Conservation (phyloP, 2,329 filamentous ascomycete species). For the Talaromyces sp. region DNA sequence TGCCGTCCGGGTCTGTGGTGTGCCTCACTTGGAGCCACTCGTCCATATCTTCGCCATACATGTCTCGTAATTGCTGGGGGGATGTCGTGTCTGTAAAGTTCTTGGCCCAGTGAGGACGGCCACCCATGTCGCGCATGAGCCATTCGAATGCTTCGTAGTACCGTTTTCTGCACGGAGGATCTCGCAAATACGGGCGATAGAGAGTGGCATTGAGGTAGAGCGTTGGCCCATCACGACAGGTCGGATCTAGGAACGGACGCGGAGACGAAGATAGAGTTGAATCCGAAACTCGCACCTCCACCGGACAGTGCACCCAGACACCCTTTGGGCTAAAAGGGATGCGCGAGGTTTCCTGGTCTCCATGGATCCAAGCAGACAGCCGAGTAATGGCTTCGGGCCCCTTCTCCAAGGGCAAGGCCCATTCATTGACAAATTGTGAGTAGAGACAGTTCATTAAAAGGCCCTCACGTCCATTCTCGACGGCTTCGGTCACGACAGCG, state of each 20-base stretch:
- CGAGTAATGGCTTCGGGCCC: constrained; percentile 82
- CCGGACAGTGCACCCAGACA: constrained; percentile 79
- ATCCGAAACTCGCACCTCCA: constrained; percentile 83
- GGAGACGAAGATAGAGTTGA: constrained; percentile 48
- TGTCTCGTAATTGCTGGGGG: constrained; percentile 53
- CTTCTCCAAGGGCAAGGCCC: constrained; percentile 80
- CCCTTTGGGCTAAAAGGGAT: constrained; percentile 78
- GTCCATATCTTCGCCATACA: constrained; percentile 64
- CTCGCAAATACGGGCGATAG: constrained; percentile 72
- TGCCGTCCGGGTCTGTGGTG: constrained; percentile 69
- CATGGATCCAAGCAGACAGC: constrained; percentile 79
- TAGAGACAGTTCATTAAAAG: constrained; percentile 96
- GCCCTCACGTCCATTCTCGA: constrained; percentile 73
- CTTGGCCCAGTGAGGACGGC: constrained; percentile 86
- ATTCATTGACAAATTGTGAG: constrained; percentile 98
- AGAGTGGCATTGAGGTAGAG: constrained; percentile 87
- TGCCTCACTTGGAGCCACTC: constrained; percentile 64
- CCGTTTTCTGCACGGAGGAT: constrained; percentile 67
- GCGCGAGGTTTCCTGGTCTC: constrained; percentile 60
- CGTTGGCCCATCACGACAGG: constrained; percentile 61
- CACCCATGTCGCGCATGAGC: constrained; percentile 79
- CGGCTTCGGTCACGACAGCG: constrained; percentile 61
- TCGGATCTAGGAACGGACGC: constrained; percentile 68
- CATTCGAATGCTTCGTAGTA: constrained; percentile 91
- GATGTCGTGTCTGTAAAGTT: constrained; percentile 64